These are phyloP conservation scores for Quercus tomentella DNA, from an alignment of 331 rosid species.

Conservation along the genomic window DNA sequence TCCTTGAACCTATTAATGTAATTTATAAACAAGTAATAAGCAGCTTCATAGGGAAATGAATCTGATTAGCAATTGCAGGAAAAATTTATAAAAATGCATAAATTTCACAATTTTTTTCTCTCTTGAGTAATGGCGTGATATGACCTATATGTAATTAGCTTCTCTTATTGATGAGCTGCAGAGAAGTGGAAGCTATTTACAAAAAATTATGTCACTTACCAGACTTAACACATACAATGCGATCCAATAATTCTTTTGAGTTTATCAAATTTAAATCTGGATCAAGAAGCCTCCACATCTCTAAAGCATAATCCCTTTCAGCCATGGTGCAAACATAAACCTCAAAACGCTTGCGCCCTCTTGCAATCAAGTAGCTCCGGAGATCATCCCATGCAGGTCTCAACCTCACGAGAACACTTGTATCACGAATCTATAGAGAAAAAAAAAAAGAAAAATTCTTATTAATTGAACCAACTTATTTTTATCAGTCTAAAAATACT, in stretches of 20 bases:
- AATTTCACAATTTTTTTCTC: background rate
- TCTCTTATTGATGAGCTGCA: background rate
- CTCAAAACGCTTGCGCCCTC: constrained; percentile 99
- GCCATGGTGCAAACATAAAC: constrained; percentile 99
- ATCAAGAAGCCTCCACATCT: constrained; percentile 99
- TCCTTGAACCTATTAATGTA: constrained; percentile 64
- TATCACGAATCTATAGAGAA: constrained; percentile 81
- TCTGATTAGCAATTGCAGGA: background rate
- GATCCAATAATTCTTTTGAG: constrained; percentile 72
- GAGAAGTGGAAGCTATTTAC: background rate
- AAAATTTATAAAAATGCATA: background rate
- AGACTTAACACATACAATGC: constrained; percentile 95
- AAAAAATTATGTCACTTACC: constrained; percentile 51
- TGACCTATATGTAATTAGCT: background rate
- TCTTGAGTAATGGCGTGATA: background rate
- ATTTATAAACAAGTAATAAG: background rate
- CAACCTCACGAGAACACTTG: constrained; percentile 98
- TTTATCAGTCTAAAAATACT: background rate
- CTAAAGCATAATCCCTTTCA: constrained; percentile 98
- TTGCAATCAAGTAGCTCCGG: constrained; percentile 89
- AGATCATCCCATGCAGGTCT: constrained; percentile 99
- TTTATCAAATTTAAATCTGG: constrained; percentile 94
- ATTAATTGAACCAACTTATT: constrained; percentile 20
- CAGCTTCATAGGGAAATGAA: constrained; percentile 14
- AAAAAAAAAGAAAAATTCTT: background rate